phyloP scores from a whole-genome alignment of 2,329 filamentous ascomycete genomes.

The Aspergillus brasiliensis region DNA sequence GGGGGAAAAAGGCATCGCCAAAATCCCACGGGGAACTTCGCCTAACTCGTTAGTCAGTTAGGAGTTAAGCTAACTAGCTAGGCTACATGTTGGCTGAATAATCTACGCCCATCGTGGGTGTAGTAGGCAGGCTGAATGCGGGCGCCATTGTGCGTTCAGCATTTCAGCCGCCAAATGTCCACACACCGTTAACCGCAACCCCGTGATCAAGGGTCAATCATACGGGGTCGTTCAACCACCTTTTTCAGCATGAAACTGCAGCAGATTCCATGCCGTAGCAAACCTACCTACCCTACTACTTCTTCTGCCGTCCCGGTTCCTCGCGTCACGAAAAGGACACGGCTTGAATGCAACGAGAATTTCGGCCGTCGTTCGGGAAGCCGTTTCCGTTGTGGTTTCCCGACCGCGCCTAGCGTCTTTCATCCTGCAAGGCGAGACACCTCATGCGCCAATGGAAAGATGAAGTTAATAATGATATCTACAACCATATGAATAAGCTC shows the following conservation, averaged over 20 bases:
- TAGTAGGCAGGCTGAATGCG: slow-evolving; percentile 1
- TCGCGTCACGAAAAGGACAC: not conserved
- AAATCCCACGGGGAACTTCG: slow-evolving; percentile 11
- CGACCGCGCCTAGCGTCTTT: slow-evolving; percentile 10
- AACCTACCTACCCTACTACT: not conserved
- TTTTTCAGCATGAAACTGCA: not conserved
- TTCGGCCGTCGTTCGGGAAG: slow-evolving; percentile 14
- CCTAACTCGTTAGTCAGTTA: slow-evolving; percentile 4
- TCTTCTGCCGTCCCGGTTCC: not conserved
- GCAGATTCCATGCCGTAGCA: not conserved
- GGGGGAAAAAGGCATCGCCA: not conserved
- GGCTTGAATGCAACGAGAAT: not conserved
- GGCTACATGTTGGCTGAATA: not conserved
- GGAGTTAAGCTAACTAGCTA: no score
- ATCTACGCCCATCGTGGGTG: no score
- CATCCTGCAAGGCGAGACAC: slow-evolving; percentile 11
- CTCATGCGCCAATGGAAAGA: slow-evolving; percentile 8
- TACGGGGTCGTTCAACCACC: not conserved
- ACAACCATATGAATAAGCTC: not conserved
- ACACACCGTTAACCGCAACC: not conserved
- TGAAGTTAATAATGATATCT: not conserved
- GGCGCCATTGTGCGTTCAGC: slow-evolving; percentile 11
- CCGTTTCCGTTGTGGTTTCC: slow-evolving; percentile 12
- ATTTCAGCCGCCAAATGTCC: slow-evolving; percentile 9
- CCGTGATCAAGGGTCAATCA: slow-evolving; percentile 1